phyloP scores from a whole-genome alignment of 1,139 yeast genomes.

The Pichia sp. region DNA sequence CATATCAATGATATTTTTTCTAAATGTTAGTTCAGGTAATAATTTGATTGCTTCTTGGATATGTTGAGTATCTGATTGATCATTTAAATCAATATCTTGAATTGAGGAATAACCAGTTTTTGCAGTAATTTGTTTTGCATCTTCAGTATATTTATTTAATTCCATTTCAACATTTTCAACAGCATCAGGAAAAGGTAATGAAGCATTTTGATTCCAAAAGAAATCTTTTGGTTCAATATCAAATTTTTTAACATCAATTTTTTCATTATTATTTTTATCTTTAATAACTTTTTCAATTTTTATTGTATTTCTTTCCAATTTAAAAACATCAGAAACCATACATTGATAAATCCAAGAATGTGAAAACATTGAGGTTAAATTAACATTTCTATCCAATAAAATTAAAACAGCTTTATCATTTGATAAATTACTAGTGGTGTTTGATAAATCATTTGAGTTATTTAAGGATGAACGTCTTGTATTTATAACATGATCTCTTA shows the following conservation, averaged over 20 bases:
- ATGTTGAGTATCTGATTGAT: slow-evolving; percentile 61
- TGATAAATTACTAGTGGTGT: slow-evolving; percentile 21
- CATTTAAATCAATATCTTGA: slow-evolving; percentile 65
- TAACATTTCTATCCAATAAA: slow-evolving; percentile 80
- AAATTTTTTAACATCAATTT: slow-evolving; percentile 46
- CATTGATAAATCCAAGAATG: slow-evolving; percentile 99
- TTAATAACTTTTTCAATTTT: slow-evolving; percentile 37
- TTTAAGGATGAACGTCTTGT: slow-evolving; percentile 35
- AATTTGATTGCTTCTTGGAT: slow-evolving; percentile 88
- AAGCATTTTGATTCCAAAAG: slow-evolving; percentile 82
- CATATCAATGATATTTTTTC: slow-evolving; percentile 85
- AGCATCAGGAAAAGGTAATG: slow-evolving; percentile 93
- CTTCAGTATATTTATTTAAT: slow-evolving; percentile 71
- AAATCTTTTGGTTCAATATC: slow-evolving; percentile 91
- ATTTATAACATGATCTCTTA: slow-evolving; percentile 79
- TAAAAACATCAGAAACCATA: slow-evolving; percentile 88
- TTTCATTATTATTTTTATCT: slow-evolving; percentile 33
- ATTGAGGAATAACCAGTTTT: slow-evolving; percentile 67
- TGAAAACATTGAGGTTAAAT: slow-evolving; percentile 86
- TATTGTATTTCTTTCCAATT: slow-evolving; percentile 71
- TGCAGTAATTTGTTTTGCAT: slow-evolving; percentile 78
- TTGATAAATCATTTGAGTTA: neutral
- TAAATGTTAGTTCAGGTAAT: slow-evolving; percentile 83
- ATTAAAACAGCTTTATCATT: slow-evolving; percentile 68
- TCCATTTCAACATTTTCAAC: slow-evolving; percentile 92